Percentiles rank a stretch among this genome's conserved stretches.
These are phyloP conservation scores for Schrenkiella parvula DNA, from an alignment of 345 rosid species.

Conservation along the genomic window DNA sequence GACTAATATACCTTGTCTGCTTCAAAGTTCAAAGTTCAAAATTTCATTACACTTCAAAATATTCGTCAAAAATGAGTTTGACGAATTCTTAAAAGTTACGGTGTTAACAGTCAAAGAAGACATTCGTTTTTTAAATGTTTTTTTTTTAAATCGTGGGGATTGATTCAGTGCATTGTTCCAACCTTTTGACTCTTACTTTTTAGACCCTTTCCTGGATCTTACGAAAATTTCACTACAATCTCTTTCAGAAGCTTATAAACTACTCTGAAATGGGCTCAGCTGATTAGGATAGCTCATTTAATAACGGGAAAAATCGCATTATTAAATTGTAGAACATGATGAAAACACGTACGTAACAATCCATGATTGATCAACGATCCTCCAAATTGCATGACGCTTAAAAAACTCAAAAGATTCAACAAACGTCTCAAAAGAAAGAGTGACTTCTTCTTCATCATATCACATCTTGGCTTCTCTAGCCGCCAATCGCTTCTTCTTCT, in stretches of 20 bases:
- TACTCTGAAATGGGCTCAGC: background rate
- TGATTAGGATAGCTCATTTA: background rate
- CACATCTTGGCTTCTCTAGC: slow-evolving; percentile 24
- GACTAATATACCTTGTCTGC: background rate
- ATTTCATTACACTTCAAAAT: no score
- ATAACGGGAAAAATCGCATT: background rate
- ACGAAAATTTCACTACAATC: no score
- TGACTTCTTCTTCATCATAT: background rate
- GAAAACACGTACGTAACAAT: background rate
- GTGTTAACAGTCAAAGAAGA: slow-evolving; percentile 5
- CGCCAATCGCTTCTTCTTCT: slow-evolving; percentile 43
- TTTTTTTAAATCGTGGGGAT: background rate
- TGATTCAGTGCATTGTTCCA: slow-evolving; percentile 21
- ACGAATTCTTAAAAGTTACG: no score
- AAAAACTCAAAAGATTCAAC: slow-evolving; percentile 2
- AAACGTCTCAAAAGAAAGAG: background rate
- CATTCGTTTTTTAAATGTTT: slow-evolving; percentile 16
- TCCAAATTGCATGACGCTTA: background rate
- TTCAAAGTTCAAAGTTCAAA: background rate
- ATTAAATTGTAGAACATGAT: background rate
- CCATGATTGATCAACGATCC: background rate
- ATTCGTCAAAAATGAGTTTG: no score
- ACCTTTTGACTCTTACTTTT: slow-evolving; percentile 22
- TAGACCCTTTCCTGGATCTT: background rate
- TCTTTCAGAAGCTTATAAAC: background rate